These are phyloP conservation scores for Solanum pinnatisectum DNA, from an alignment of 257 asterid genomes.

Conservation along the genomic window DNA sequence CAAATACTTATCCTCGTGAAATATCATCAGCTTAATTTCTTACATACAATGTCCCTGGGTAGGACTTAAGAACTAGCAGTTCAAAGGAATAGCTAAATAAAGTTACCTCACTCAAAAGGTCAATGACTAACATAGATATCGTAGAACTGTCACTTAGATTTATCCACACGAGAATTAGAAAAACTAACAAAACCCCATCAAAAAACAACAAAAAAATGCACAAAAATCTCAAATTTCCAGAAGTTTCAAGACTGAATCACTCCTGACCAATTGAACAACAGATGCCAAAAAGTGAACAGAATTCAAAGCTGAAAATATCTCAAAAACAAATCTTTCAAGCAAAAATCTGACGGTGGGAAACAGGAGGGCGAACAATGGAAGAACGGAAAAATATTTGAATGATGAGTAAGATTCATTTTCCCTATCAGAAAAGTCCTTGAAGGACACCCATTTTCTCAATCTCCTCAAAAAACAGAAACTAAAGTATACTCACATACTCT, in stretches of 20 bases:
- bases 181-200: not conserved
- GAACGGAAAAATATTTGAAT: constrained; percentile 49
- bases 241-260: not conserved
- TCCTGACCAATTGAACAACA: not conserved
- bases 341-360: constrained; percentile 71
- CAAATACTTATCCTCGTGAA: not conserved
- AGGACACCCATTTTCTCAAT: constrained; percentile 33
- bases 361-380: constrained; percentile 54
- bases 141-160: not conserved
- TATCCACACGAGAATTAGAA: not conserved
- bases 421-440: constrained; percentile 27
- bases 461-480: not conserved
- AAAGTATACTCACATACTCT: not conserved
- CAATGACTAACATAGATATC: not conserved
- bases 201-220: not conserved
- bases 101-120: not conserved
- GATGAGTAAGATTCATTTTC: constrained; percentile 59
- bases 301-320: constrained; percentile 30
- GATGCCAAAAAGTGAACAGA: not conserved
- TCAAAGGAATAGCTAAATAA: not conserved
- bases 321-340: constrained; percentile 81
- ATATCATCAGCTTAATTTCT: not conserved
- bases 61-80: not conserved
- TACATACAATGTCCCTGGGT: not conserved
- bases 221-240: not conserved